Conservation (phyloP, 75 land plant species). For the Cunninghamia lanceolata region DNA sequence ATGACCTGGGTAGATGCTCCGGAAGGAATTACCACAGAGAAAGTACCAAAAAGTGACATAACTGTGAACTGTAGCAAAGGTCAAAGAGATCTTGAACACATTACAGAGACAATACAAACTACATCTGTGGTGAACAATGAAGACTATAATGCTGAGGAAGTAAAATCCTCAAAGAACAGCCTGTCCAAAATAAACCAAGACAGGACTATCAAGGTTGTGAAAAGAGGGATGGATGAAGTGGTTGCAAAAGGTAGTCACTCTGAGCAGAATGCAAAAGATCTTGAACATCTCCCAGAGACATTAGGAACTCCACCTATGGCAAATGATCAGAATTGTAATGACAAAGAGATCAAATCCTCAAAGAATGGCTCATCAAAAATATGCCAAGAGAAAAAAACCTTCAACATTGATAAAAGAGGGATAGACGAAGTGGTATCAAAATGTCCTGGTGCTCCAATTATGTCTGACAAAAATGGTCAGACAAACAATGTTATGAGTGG, state of each 20-base stretch:
- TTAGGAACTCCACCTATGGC: background rate
- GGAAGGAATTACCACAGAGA: background rate
- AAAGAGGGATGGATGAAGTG: background rate
- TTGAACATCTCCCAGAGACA: background rate
- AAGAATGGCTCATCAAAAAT: background rate
- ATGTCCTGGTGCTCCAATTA: background rate
- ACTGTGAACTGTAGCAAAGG: background rate
- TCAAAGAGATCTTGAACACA: background rate
- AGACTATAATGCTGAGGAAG: background rate
- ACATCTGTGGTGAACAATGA: background rate
- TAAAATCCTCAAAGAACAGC: background rate
- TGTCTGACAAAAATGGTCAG: background rate
- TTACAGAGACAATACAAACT: background rate
- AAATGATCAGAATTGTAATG: background rate
- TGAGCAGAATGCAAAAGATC: background rate
- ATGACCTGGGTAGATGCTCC: background rate
- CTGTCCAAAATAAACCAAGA: background rate
- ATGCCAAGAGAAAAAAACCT: background rate
- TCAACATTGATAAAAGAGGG: background rate
- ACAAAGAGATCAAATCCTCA: background rate
- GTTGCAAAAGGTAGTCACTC: constrained; percentile 3
- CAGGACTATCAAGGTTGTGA: background rate
- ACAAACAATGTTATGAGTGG: background rate
- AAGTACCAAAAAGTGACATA: background rate
- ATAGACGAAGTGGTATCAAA: background rate